These are phyloP conservation scores for Claviceps fusiformis DNA, from an alignment of 2,329 filamentous ascomycete genomes.

Conservation along the genomic window DNA sequence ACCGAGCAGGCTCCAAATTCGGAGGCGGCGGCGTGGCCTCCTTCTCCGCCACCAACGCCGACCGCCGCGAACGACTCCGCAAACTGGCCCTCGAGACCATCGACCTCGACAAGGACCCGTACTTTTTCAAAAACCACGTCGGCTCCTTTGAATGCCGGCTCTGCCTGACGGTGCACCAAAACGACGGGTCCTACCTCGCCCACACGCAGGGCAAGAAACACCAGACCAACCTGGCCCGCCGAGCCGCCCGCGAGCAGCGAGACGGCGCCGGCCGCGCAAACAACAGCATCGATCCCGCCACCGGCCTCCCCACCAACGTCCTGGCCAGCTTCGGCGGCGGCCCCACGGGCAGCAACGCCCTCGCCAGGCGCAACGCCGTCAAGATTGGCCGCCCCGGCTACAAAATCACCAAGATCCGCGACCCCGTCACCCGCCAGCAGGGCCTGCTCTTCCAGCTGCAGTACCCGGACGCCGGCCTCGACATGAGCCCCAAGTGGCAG, in stretches of 20 bases:
- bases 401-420: constrained; percentile 91
- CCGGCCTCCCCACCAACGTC: constrained; percentile 60
- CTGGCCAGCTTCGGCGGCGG: constrained; percentile 47
- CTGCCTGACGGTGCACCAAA: constrained; percentile 94
- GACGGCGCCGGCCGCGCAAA: constrained; percentile 47
- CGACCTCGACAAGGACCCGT: constrained; percentile 97
- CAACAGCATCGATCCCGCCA: constrained; percentile 50
- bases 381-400: constrained; percentile 96
- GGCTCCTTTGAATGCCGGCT: constrained; percentile 96
- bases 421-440: constrained; percentile 76
- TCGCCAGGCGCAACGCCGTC: constrained; percentile 67
- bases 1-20: constrained; percentile 93
- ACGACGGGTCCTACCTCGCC: constrained; percentile 95
- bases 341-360: constrained; percentile 24
- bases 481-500: constrained; percentile 67
- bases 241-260: constrained; percentile 89
- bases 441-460: constrained; percentile 93
- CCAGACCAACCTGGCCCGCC: constrained; percentile 92
- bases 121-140: constrained; percentile 99
- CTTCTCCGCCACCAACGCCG: constrained; percentile 83
- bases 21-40: constrained; percentile 95
- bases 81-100: constrained; percentile 98
- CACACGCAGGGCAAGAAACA: constrained; percentile 98
- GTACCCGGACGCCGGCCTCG: constrained; percentile 76
- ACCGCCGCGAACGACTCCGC: constrained; percentile 90